phyloP scores from a whole-genome alignment of 805 yeast genomes.

The Candida gorgasii region DNA sequence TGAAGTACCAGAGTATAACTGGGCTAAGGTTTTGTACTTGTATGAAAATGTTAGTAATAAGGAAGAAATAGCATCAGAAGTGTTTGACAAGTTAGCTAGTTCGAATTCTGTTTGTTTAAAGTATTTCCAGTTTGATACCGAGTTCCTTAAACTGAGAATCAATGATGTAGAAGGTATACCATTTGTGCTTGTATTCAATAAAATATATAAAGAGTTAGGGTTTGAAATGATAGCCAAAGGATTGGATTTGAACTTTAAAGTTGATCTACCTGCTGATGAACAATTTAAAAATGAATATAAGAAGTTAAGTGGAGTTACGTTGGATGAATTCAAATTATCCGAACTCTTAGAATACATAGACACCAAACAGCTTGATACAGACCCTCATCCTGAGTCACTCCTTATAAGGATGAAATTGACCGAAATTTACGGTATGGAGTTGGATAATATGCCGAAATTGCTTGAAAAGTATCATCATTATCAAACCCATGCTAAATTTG shows the following conservation, averaged over 20 bases:
- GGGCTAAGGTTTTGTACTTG: conserved; percentile 14
- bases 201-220: conserved; percentile 6
- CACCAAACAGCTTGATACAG: conserved; percentile 23
- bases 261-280: neutral
- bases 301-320: conserved; percentile 1
- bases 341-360: conserved; percentile 25
- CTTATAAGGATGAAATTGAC: conserved; percentile 33
- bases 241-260: conserved; percentile 6
- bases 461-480: conserved; percentile 41
- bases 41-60: conserved; percentile 4
- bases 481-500: conserved; percentile 37
- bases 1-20: conserved; percentile 10
- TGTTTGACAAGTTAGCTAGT: conserved; percentile 11
- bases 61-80: neutral
- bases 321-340: conserved; percentile 1
- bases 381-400: conserved; percentile 28
- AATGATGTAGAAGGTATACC: conserved; percentile 17
- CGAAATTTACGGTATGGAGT: conserved; percentile 33
- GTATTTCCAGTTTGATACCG: conserved; percentile 11
- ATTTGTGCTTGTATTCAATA: conserved; percentile 20
- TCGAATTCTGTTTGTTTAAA: neutral
- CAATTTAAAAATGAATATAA: conserved; percentile 9
- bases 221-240: conserved; percentile 13
- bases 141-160: conserved; percentile 9
- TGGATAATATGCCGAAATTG: conserved; percentile 28